Conservation (phyloP, 225 moss, liverwort and hornwort genomes). For the Lunularia cruciata region DNA sequence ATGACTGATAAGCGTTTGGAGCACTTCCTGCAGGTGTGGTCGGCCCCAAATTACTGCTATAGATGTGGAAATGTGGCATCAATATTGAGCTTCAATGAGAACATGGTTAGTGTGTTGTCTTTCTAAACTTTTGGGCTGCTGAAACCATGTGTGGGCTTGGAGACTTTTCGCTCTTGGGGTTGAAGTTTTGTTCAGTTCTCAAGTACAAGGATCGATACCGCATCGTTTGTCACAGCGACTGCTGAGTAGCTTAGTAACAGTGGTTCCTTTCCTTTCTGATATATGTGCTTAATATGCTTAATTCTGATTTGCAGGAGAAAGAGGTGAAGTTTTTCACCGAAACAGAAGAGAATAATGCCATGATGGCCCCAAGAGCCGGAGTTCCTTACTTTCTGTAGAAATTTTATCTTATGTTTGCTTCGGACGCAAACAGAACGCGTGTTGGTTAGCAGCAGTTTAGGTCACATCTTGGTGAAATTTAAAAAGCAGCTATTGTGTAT, state of each 20-base stretch:
- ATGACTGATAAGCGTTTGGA: neutral
- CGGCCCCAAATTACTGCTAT: slow-evolving; percentile 99
- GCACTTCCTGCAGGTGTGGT: slow-evolving; percentile 72
- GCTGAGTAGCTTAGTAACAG: no score
- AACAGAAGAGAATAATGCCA: slow-evolving; percentile 98
- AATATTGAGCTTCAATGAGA: slow-evolving; percentile 98
- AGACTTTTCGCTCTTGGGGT: no score
- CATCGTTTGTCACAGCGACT: no score
- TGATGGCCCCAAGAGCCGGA: slow-evolving; percentile 97
- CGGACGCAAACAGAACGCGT: slow-evolving; percentile 37
- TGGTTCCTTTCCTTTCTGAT: no score
- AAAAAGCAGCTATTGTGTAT: neutral
- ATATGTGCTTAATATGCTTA: no score
- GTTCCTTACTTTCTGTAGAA: slow-evolving; percentile 97
- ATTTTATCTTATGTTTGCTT: slow-evolving; percentile 36
- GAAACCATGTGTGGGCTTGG: no score
- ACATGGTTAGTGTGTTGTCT: slow-evolving; percentile 59
- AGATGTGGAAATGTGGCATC: slow-evolving; percentile 99
- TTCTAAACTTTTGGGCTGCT: no score
- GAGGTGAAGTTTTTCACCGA: slow-evolving; percentile 99
- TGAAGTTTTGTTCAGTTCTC: no score
- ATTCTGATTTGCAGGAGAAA: slow-evolving; percentile 66
- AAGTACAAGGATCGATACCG: no score
- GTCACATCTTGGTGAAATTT: slow-evolving; percentile 37
- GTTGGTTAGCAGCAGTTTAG: slow-evolving; percentile 38